Percentiles rank a stretch among this genome's conserved stretches.
phyloP scores from a whole-genome alignment of 352 stramenopile species.

The Phytopythium cucurbitacearum region DNA sequence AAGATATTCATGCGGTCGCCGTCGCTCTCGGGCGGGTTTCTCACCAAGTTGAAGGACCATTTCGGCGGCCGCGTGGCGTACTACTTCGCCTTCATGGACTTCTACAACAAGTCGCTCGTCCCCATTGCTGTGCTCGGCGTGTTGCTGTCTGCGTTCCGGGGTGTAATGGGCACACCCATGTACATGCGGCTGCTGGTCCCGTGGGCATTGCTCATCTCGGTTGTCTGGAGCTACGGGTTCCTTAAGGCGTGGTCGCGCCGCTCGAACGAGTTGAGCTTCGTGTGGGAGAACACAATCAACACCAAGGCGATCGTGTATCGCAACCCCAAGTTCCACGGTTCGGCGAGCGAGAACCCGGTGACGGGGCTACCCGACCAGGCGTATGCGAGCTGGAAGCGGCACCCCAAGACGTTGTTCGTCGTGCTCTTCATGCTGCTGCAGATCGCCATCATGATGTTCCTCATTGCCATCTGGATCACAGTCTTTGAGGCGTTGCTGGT shows the following conservation, averaged over 20 bases:
- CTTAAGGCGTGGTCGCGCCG: slow-evolving; percentile 75
- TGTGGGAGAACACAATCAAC: slow-evolving; percentile 68
- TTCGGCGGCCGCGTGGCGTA: slow-evolving; percentile 85
- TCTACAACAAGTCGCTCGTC: slow-evolving; percentile 81
- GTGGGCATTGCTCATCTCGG: slow-evolving; percentile 73
- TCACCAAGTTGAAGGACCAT: slow-evolving; percentile 60
- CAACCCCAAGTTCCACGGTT: slow-evolving; percentile 66
- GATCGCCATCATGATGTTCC: slow-evolving; percentile 83
- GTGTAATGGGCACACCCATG: slow-evolving; percentile 57
- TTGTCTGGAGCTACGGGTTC: slow-evolving; percentile 80
- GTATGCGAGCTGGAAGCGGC: slow-evolving; percentile 73
- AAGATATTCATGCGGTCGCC: slow-evolving; percentile 76
- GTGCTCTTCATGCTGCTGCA: slow-evolving; percentile 73
- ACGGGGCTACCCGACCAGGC: slow-evolving; percentile 55
- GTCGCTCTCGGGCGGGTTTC: slow-evolving; percentile 51
- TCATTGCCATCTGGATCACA: slow-evolving; percentile 83
- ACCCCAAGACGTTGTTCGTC: slow-evolving; percentile 64
- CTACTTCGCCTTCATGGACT: slow-evolving; percentile 86
- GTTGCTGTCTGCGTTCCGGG: slow-evolving; percentile 58
- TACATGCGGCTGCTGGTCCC: slow-evolving; percentile 79
- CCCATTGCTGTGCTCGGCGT: slow-evolving; percentile 74
- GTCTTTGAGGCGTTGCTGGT: slow-evolving; percentile 76
- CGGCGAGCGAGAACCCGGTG: slow-evolving; percentile 55
- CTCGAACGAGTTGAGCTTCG: slow-evolving; percentile 69
- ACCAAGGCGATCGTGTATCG: slow-evolving; percentile 66